Base-by-base conservation (phyloP, 805 yeast species). In the Yarrowia sp. region DNA sequence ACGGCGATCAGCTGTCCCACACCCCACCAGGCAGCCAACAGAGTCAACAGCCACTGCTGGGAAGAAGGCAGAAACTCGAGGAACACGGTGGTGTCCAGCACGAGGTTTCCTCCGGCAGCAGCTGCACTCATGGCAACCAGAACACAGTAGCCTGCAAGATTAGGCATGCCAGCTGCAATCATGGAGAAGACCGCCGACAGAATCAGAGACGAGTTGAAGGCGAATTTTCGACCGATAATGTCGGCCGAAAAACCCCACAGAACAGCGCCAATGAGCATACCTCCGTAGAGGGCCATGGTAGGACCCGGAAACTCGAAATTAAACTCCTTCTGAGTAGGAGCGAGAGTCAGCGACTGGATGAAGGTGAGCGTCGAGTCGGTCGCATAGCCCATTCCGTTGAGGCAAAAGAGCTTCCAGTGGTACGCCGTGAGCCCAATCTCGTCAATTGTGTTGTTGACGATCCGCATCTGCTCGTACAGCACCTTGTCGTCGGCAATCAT, bases 11-110 rank as follows among this genome's bases (percentile, higher is more conserved):
- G 81, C 74, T 86, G 89, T 41, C 89, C 89, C 43, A 86, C 78
- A 55, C 88, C 87, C 90, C 89, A 86, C 85, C 83, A 87, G 53
- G 81, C 78, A 26, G 88, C 86, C 77, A 86, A 81, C 45, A 84
- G 78, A 1, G 88, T 85, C 64, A 83, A 79, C 71, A 85, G 74
- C 81, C 82, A 86, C 71, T 85, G 86, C 72, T 82, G 77, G 61
- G 81, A 81, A 53, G 80, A 77, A 2, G 89, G 89, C 69, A 86
- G 76, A 69, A 82, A 84, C 73, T 86, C 87, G 45, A 85, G 74
- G 71, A 84, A 84, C 9, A 84, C 83, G 49, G 86, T 80, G 19
- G 86, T 82, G 73, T 85, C 88, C 22, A 85, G 75, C 4, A 84
- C 86, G 70, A 86, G 78, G 72, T 86, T 86, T 53, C 89, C 89